Base-by-base conservation (phyloP, 495 filamentous ascomycete genomes). In the Penicillium goetzii region DNA sequence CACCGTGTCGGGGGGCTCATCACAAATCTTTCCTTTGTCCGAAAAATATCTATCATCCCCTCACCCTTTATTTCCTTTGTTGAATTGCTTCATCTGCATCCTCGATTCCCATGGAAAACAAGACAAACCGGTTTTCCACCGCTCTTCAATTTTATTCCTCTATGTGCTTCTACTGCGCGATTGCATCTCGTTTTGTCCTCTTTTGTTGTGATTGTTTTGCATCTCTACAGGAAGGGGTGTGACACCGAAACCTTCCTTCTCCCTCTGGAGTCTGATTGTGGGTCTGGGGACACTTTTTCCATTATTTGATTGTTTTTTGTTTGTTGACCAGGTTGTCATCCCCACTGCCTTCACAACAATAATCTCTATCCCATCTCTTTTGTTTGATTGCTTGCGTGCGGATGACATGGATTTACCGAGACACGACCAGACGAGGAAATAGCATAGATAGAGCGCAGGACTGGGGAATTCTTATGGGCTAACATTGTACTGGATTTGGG, bases 391-490 rank as follows among this genome's bases (percentile, higher is more conserved):
- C 64, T 69, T 66, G 59, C 60, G 43, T 63, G 64, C 62, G 68
- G 64, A 67, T 69, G 66, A 72, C 68, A 73, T 68, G 62, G 70
- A 34, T 60, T 62, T 71, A 68, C 63, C 68, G 68, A 71, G 71
- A 72, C 71, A 71, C 68, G 71, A 71, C 65, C 71, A 69, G 69
- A 69, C 64, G 66, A 66, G 65, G 68, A 71, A 64, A 69, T 65
- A 68, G 71, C 67, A 69, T 72, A 71, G 66, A 73, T 71, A 72
- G 72, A 74, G 68, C 67, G 66, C 61, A 50, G 72, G 60, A 67
- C 33, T 47, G 43, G 58, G 65, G 66, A 59, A 60, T 65, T 61
- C 61, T 62, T 60, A 56, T 63, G 63, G 65, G 60, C 45, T 63
- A 66, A 47, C 68, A 70, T 72, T 67, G 66, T 58, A 60, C 60